These are phyloP conservation scores for Incumbomyces delicatus DNA, from an alignment of 2,329 filamentous ascomycete species.

Conservation along the genomic window DNA sequence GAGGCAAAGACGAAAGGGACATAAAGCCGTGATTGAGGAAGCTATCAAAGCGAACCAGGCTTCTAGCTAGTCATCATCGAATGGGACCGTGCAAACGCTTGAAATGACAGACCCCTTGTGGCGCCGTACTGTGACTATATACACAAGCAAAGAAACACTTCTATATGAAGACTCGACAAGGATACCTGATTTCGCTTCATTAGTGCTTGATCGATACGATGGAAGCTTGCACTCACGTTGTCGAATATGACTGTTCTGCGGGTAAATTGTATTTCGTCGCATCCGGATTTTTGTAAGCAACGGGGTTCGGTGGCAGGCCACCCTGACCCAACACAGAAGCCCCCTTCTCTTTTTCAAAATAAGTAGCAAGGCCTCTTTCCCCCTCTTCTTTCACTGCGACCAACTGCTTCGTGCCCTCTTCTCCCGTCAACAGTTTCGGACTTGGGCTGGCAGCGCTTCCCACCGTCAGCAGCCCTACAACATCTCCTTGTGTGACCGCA, in stretches of 20 bases:
- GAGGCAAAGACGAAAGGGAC: slow-evolving; percentile 77
- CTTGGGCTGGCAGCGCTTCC: slow-evolving; percentile 74
- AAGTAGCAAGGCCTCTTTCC: slow-evolving; percentile 60
- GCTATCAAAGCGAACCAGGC: slow-evolving; percentile 47
- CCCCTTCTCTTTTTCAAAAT: slow-evolving; percentile 51
- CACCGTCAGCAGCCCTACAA: slow-evolving; percentile 73
- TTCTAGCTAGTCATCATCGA: slow-evolving; percentile 21
- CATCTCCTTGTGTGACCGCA: slow-evolving; percentile 72
- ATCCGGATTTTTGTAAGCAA: slow-evolving; percentile 49
- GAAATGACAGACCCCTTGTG: slow-evolving; percentile 3
- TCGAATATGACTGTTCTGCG: slow-evolving; percentile 59
- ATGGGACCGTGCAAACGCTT: slow-evolving; percentile 1
- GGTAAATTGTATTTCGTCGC: slow-evolving; percentile 62
- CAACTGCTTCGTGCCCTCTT: slow-evolving; percentile 63
- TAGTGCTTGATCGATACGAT: not conserved
- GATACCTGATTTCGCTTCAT: slow-evolving; percentile 28
- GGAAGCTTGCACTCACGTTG: slow-evolving; percentile 30
- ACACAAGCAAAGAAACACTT: not conserved
- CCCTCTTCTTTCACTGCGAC: slow-evolving; percentile 68
- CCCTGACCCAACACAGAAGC: slow-evolving; percentile 58
- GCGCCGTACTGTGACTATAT: slow-evolving; percentile 2
- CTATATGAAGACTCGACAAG: slow-evolving; percentile 37
- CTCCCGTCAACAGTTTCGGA: slow-evolving; percentile 63
- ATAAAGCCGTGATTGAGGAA: slow-evolving; percentile 70
- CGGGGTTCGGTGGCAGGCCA: slow-evolving; percentile 79